phyloP scores from a whole-genome alignment of 305 asterid species.

The Caryopteris hybrid region DNA sequence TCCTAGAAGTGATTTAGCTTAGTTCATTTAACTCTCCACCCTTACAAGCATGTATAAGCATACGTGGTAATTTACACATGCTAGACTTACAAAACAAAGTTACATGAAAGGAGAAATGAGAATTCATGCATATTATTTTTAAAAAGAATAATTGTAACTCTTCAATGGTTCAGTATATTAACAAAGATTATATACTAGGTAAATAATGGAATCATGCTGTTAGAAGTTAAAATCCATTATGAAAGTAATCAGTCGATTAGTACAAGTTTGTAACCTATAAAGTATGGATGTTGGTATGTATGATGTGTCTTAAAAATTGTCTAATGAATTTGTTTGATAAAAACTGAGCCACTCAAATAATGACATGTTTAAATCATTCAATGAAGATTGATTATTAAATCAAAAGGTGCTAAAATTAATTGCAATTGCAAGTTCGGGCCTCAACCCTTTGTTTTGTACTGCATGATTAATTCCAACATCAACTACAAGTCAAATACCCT shows the following conservation, averaged over 20 bases:
- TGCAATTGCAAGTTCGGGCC: no score
- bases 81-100: neutral
- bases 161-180: neutral
- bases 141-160: neutral
- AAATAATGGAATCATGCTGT: neutral
- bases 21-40: neutral
- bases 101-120: neutral
- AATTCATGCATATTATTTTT: neutral
- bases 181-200: neutral
- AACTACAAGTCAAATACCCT: neutral
- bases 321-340: no score
- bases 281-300: neutral
- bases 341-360: no score
- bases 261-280: neutral
- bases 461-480: neutral
- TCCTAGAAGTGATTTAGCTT: neutral
- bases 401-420: no score
- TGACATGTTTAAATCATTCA: no score
- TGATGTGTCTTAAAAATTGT: no score
- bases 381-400: no score
- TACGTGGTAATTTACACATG: neutral
- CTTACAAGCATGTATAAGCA: neutral
- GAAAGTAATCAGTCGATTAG: neutral
- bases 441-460: no score
- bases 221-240: neutral